phyloP scores from a whole-genome alignment of 768 basidiomycete genomes.

The Daedaleopsis nitida region DNA sequence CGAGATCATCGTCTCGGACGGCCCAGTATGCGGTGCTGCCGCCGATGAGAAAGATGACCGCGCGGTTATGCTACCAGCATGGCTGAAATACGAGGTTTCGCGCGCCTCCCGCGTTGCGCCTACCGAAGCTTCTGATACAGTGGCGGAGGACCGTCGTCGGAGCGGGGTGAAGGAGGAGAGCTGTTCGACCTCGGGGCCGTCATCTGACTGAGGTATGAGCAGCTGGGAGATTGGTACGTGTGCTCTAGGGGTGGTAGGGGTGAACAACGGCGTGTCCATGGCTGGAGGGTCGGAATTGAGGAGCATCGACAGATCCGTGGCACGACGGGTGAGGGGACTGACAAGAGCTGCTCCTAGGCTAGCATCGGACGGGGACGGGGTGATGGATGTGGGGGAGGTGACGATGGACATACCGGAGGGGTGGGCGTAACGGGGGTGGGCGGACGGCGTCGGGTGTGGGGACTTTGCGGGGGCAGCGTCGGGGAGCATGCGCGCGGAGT shows the following conservation, averaged over 20 bases:
- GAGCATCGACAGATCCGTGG: slow-evolving; percentile 76
- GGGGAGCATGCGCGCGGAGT: slow-evolving; percentile 26
- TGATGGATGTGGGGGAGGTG: slow-evolving; percentile 17
- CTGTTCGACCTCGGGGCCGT: slow-evolving; percentile 29
- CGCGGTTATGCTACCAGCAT: slow-evolving; percentile 16
- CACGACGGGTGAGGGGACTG: slow-evolving; percentile 58
- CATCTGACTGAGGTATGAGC: slow-evolving; percentile 30
- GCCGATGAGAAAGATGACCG: slow-evolving; percentile 17
- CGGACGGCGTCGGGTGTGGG: not conserved
- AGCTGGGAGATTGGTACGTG: slow-evolving; percentile 41
- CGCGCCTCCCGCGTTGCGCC: slow-evolving; percentile 4
- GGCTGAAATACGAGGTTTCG: slow-evolving; percentile 28
- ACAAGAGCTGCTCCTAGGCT: slow-evolving; percentile 37
- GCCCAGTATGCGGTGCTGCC: slow-evolving; percentile 7
- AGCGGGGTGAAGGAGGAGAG: slow-evolving; percentile 30
- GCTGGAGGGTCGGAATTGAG: slow-evolving; percentile 62
- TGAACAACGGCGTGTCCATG: slow-evolving; percentile 47
- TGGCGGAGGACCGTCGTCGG: slow-evolving; percentile 27
- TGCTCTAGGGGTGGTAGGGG: slow-evolving; percentile 32
- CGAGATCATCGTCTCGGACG: not conserved
- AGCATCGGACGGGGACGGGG: slow-evolving; percentile 27
- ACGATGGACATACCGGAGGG: slow-evolving; percentile 24
- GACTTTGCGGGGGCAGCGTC: slow-evolving; percentile 14
- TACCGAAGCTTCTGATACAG: slow-evolving; percentile 8
- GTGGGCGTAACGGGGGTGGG: slow-evolving; percentile 26